These are phyloP conservation scores for Rutidosis leptorrhynchoides DNA, from an alignment of 129 eudicot genomes.

Conservation along the genomic window DNA sequence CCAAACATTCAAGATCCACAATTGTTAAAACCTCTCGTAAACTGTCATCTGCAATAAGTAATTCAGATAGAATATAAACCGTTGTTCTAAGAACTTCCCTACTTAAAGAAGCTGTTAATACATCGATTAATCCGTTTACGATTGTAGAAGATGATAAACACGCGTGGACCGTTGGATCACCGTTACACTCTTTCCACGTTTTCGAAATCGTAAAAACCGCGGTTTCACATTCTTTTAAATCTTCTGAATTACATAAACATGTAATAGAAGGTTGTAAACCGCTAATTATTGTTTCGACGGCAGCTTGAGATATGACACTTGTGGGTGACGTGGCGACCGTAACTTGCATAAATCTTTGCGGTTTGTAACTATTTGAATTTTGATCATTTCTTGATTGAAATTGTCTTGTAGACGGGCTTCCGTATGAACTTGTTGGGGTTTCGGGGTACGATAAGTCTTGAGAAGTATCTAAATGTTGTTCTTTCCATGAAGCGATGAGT, in stretches of 20 bases:
- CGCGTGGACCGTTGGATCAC: constrained; percentile 49
- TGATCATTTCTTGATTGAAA: constrained; percentile 28
- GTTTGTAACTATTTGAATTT: constrained; percentile 21
- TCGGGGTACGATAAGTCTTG: constrained; percentile 56
- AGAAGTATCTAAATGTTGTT: constrained; percentile 61
- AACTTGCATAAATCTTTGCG: constrained; percentile 48
- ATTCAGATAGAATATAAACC: constrained; percentile 55
- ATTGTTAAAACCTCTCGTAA: constrained; percentile 51
- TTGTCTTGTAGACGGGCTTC: constrained; percentile 35
- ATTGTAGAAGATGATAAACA: constrained; percentile 53
- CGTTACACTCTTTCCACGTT: constrained; percentile 62
- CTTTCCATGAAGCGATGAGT: constrained; percentile 74
- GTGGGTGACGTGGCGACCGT: constrained; percentile 59
- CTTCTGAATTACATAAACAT: constrained; percentile 61
- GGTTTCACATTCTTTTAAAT: constrained; percentile 66
- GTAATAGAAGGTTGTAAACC: constrained; percentile 57
- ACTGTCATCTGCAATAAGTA: constrained; percentile 54
- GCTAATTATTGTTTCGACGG: constrained; percentile 56
- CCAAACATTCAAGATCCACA: constrained; percentile 59
- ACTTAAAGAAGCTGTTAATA: constrained; percentile 65
- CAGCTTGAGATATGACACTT: constrained; percentile 76
- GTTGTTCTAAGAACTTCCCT: constrained; percentile 59
- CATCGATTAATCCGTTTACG: constrained; percentile 67
- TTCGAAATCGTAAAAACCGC: constrained; percentile 51
- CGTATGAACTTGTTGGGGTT: constrained; percentile 51